These are phyloP conservation scores for Sparassis latifolia DNA, from an alignment of 1,284 basidiomycete species.

Conservation along the genomic window DNA sequence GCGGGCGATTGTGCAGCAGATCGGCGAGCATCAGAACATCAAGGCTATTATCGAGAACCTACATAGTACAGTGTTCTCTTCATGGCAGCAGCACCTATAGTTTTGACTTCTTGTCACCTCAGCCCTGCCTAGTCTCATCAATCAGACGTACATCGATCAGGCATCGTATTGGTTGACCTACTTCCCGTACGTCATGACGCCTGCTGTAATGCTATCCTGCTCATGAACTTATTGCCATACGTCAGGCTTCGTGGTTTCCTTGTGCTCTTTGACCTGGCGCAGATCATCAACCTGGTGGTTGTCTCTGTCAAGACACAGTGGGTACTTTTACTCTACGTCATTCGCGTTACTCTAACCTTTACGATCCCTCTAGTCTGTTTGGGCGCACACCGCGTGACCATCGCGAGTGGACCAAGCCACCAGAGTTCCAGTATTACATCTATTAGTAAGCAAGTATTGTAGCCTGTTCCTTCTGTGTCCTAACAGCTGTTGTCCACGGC, in stretches of 20 bases:
- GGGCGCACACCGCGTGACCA: constrained; percentile 97
- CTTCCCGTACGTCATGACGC: constrained; percentile 61
- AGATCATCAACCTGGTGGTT: constrained; percentile 86
- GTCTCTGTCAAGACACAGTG: constrained; percentile 79
- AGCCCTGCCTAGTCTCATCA: constrained; percentile 71
- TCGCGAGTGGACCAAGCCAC: constrained; percentile 93
- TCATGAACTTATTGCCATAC: too few relatives aligned
- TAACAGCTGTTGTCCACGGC: constrained; percentile 1
- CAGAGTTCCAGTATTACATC: constrained; percentile 86
- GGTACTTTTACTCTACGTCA: constrained; percentile 11
- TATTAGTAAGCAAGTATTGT: constrained; percentile 61
- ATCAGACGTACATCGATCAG: constrained; percentile 78
- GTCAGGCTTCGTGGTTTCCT: constrained; percentile 85
- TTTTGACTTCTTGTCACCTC: neutral
- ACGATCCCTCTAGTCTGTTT: constrained; percentile 54
- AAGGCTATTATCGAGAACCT: constrained; percentile 61
- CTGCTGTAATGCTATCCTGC: too few relatives aligned
- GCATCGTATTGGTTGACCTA: constrained; percentile 91
- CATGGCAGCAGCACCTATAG: neutral
- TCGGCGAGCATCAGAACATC: constrained; percentile 65
- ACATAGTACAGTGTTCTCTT: constrained; percentile 40
- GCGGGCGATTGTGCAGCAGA: constrained; percentile 58
- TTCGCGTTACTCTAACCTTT: neutral
- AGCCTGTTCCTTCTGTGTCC: too few relatives aligned
- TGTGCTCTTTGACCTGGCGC: constrained; percentile 91